Percentiles rank a stretch among this genome's conserved stretches.
Evolutionary conservation across 2,329 filamentous ascomycete species (phyloP).

Genomic region (Penicillium sp.): DNA sequence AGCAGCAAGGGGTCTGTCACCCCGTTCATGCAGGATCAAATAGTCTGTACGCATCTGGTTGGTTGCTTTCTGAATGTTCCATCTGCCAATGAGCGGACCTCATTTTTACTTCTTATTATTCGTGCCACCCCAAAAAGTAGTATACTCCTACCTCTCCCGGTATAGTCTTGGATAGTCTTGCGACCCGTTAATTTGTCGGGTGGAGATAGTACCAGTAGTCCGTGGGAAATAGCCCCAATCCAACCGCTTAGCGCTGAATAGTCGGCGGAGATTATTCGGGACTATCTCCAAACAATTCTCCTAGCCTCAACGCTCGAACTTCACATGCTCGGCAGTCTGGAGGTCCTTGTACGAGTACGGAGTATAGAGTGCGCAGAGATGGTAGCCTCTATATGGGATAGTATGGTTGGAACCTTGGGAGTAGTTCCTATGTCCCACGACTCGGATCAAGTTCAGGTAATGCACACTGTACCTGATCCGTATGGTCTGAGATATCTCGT

Average conservation of each 20-base stretch:
- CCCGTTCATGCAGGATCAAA: constrained; percentile 28
- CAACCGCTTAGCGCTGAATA: not conserved
- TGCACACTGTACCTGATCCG: not conserved
- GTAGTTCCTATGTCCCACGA: too few relatives aligned
- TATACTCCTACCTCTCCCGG: constrained; percentile 3
- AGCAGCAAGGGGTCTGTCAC: constrained; percentile 33
- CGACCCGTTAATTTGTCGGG: not conserved
- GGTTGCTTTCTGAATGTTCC: constrained; percentile 3
- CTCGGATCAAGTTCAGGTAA: too few relatives aligned
- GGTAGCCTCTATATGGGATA: not conserved
- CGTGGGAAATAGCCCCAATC: not conserved
- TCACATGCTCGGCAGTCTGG: too few relatives aligned
- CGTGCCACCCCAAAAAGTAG: not conserved
- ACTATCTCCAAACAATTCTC: constrained; percentile 5
- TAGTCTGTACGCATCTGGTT: constrained; percentile 17
- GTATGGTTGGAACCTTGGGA: not conserved
- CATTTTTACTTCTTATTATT: not conserved
- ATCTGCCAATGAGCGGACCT: not conserved
- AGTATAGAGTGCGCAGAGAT: not conserved
- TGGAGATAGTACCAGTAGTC: not conserved
- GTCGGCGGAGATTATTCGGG: constrained; percentile 11
- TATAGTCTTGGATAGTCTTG: constrained; percentile 1
- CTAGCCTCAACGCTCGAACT: constrained; percentile 1
- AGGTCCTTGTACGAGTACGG: not conserved
- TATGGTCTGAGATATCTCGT: not conserved